Conservation (phyloP, 257 asterid species). For the Marsdenia floribunda region DNA sequence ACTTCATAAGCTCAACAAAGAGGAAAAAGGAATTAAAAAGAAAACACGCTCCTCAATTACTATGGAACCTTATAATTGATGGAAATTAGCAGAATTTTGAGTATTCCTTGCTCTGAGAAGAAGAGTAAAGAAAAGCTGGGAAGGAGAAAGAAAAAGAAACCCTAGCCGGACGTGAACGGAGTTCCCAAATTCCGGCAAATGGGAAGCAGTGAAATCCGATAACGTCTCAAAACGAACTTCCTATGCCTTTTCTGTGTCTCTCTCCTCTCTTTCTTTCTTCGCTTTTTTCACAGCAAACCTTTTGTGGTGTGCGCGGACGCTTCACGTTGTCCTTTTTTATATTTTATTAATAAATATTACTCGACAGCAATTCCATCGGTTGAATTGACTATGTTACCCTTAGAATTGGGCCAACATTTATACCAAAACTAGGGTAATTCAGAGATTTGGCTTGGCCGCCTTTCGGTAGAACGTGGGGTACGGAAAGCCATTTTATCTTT, state of each 20-base stretch:
- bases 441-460: conserved; percentile 47
- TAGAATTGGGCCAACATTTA: not conserved
- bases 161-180: conserved; percentile 68
- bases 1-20: conserved; percentile 17
- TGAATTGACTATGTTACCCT: conserved; percentile 29
- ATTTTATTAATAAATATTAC: conserved; percentile 4
- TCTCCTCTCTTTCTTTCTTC: conserved; percentile 16
- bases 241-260: conserved; percentile 26
- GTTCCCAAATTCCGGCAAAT: conserved; percentile 64
- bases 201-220: conserved; percentile 57
- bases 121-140: not conserved
- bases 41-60: not conserved
- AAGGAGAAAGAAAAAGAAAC: conserved; percentile 19
- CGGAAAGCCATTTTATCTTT: not conserved
- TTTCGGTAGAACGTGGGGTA: conserved; percentile 44
- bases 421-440: conserved; percentile 37
- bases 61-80: not conserved
- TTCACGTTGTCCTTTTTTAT: conserved; percentile 36
- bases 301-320: conserved; percentile 58
- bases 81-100: not conserved
- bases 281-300: conserved; percentile 30
- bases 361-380: conserved; percentile 17
- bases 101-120: not conserved
- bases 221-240: conserved; percentile 53
- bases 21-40: not conserved